Base-by-base conservation (phyloP, 208 protist species). In the Borovskyia barvae region DNA sequence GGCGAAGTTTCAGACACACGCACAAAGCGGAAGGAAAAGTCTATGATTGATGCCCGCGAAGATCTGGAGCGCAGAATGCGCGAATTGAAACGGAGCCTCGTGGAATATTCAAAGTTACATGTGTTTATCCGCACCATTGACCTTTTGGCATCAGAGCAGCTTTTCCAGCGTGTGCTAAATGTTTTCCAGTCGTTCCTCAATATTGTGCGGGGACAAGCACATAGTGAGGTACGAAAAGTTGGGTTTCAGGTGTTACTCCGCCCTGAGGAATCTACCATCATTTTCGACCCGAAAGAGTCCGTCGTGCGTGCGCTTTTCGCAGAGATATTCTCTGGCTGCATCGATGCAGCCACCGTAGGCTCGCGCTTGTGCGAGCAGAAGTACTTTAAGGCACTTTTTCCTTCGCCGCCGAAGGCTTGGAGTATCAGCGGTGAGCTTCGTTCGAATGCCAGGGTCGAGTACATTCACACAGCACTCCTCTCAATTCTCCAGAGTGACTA, bases 1-100 rank as follows among this genome's bases (percentile, higher is more conserved):
- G 43, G 53, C 1, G 63, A 77, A 20, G 55, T 55, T 14, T 29
- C 58, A 0, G 60, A 64, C 28, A 66, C 60, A n/a, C 73, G 77
- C 17, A 67, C 64, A 15, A 71, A 85, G 50, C 64, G 80, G 51
- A 92, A 94, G 61, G 82, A 79, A 25, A 96, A 97, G 45, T 96
- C 90, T 1, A 98, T 98, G 95, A 77, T 93, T 14, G 88, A 97
- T n/a, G 83, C 87, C 8, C 79, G 85, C 26, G 57, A 82, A 25
- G 95, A 97, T 60, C 80, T 95, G 57, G 67, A 86, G 58, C 58
- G 85, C 49, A 33, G 77, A 62, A 88, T 94, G 76, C 81, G 84
- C 29, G 86, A 94, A 33, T 70, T 98, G 24, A 97, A 97, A 58
- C 75, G 87, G n/a, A 96, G 92, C 49, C 80, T 95, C 32, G 87